Evolutionary conservation across 805 yeast genomes (phyloP), one percentile per base, ranked within the genome.

Genomic region (Cyberlindnera euphorbiiphila): DNA sequence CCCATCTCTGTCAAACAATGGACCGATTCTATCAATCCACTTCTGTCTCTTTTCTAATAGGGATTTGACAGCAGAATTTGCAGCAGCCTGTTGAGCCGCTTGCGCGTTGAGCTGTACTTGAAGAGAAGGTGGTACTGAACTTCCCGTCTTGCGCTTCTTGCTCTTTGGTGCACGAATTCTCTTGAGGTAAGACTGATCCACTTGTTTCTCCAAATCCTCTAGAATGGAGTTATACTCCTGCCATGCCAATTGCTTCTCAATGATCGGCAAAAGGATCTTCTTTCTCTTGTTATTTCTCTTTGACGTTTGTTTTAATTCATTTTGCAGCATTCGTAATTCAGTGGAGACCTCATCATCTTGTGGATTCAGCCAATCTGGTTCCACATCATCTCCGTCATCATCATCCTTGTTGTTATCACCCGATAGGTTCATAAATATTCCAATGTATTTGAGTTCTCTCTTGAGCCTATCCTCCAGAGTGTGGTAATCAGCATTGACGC

Each of bases 301-400:
- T 4, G 80, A 73, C 0, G 81, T 79, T 15, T 68, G 72, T 46
- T 71, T 74, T 41, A 93, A 65, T 41, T 83, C 78, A 30, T 66
- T 64, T 54, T 93, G 97, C 34, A 91, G 65, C 12, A 57, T 59
- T 41, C 98, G 70, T 44, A 93, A 64, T 55, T 91, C 97, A 1
- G 82, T 78, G 45, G 94, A 81, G 5, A 93, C 76, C 60, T 93
- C 98, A 62, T 93, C 99, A 59, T 93, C 99, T 55, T 93, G 96
- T 41, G 84, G 74, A 34, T 71, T 70, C 11, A 81, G 62, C 97
- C 97, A 89, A 43, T 67, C 66, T 10, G 70, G 64, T 21, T 64
- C 67, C 21, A 46, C 54, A 23, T 50, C 58, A 18, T 47, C 47
- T 12, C n/a, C n/a, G n/a, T 29, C 47, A 30, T 56, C 59, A 3